A percentile compares a stretch with the other conserved stretches of the same genome.
Evolutionary conservation across 345 rosid genomes (phyloP).

Genomic region (Heritiera fomes): DNA sequence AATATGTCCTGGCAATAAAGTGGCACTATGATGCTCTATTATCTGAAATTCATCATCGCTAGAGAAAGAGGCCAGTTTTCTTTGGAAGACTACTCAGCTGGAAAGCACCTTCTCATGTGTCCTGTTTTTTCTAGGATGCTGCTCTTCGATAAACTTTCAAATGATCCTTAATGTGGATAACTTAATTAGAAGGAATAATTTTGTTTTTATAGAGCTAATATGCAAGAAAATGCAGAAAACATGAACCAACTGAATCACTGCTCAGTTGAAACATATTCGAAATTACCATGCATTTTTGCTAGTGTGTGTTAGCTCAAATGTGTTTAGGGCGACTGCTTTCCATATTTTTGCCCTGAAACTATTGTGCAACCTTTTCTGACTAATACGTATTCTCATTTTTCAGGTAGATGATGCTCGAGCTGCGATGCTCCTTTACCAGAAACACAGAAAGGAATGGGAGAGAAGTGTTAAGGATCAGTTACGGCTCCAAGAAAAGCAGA

Average conservation of each 20-base stretch:
- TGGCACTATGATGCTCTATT: background rate
- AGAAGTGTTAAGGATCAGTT: slow-evolving; percentile 55
- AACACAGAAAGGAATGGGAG: slow-evolving; percentile 77
- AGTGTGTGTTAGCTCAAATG: background rate
- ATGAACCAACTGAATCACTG: background rate
- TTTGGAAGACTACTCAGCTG: background rate
- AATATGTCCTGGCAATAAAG: background rate
- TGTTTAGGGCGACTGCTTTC: background rate
- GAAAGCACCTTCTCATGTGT: background rate
- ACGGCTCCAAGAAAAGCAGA: slow-evolving; percentile 58
- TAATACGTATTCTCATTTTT: slow-evolving; percentile 22
- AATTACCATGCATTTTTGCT: background rate
- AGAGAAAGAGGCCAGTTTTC: background rate
- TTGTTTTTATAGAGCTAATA: background rate
- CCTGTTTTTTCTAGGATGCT: background rate
- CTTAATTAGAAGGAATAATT: background rate
- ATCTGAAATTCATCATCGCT: background rate
- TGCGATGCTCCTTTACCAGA: slow-evolving; percentile 84
- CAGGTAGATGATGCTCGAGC: slow-evolving; percentile 90
- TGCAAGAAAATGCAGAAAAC: background rate
- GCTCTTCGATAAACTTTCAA: background rate
- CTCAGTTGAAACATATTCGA: background rate
- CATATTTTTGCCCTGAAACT: background rate
- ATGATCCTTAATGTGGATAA: background rate
- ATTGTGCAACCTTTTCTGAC: background rate